phyloP scores from a whole-genome alignment of 225 moss, liverwort and hornwort genomes.

The Ulota crispa region DNA sequence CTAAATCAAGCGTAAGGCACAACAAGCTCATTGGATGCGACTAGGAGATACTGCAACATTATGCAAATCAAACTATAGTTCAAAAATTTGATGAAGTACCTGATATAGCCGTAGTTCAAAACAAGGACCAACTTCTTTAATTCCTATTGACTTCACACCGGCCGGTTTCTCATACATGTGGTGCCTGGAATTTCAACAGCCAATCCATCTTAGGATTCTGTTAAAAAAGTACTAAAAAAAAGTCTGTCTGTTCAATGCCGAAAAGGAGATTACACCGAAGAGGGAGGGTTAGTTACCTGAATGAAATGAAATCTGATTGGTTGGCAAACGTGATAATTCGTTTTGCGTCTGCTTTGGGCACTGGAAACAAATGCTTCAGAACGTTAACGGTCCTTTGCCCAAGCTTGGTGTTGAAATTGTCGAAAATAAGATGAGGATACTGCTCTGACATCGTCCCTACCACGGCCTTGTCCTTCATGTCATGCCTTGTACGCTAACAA shows the following conservation, averaged over 20 bases:
- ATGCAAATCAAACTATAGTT: neutral
- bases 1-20: neutral
- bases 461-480: constrained; percentile 83
- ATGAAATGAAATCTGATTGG: constrained; percentile 86
- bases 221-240: neutral
- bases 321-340: constrained; percentile 90
- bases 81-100: constrained; percentile 36
- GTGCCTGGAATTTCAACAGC: constrained; percentile 58
- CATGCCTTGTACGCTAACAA: constrained; percentile 83
- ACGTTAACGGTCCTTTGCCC: constrained; percentile 82
- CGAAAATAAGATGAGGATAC: constrained; percentile 89
- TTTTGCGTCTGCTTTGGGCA: constrained; percentile 79
- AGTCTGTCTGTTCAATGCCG: neutral
- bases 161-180: constrained; percentile 91
- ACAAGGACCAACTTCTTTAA: constrained; percentile 94
- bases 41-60: neutral
- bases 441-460: constrained; percentile 97
- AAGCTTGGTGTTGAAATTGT: constrained; percentile 85
- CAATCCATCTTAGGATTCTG: constrained; percentile 21
- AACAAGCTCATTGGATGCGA: neutral
- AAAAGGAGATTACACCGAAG: neutral
- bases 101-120: constrained; percentile 96
- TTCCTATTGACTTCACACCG: constrained; percentile 78
- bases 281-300: constrained; percentile 51
- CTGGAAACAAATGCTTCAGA: constrained; percentile 86